Evolutionary conservation across 371 early-diverging fungal genomes (phyloP), one percentile per base, ranked within the genome.

Genomic region (Saksenaea vasiformis): DNA sequence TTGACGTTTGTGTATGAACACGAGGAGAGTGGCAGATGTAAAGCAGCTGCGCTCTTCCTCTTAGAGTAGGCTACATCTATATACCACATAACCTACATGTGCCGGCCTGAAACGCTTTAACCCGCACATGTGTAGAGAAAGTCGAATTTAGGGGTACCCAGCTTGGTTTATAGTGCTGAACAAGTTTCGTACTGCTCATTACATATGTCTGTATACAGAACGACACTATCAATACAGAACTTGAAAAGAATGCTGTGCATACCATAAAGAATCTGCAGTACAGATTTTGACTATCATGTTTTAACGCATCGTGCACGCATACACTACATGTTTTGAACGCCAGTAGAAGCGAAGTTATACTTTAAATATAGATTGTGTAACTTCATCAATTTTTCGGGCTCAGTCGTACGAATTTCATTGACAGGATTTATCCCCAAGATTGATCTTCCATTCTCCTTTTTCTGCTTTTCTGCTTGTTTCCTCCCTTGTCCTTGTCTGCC

Each of bases 401-500:
- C 22, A 2, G 51, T 47, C 22, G 22, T 22, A 47, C 60, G 44
- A 9, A 27, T 13, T 58, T 58, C 39, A 19, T 58, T 39, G 39
- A 34, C 39, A 58, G 22, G 39, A 36, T 54, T 26, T 58, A 15
- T 34, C n/a, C 36, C 36, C 43, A 37, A 19, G 28, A n/a, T 28
- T 62, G 35, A 38, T 28, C 27, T 60, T 36, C 35, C 31, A 28
- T 28, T 24, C 47, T 22, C 31, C 39, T 73, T 65, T 60, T 58
- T 59, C 56, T 70, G 54, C 57, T 61, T 61, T 62, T 53, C 56
- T 43, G 54, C 19, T 62, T 38, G n/a, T 57, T 43, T 64, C 47
- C 24, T 44, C 26, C 28, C 37, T 43, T 35, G 19, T 26, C 14
- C 31, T 22, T n/a, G 10, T 51, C 56, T 36, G 17, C 62, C 34